phyloP scores from a whole-genome alignment of 257 asterid genomes.

The Echites panduratus region DNA sequence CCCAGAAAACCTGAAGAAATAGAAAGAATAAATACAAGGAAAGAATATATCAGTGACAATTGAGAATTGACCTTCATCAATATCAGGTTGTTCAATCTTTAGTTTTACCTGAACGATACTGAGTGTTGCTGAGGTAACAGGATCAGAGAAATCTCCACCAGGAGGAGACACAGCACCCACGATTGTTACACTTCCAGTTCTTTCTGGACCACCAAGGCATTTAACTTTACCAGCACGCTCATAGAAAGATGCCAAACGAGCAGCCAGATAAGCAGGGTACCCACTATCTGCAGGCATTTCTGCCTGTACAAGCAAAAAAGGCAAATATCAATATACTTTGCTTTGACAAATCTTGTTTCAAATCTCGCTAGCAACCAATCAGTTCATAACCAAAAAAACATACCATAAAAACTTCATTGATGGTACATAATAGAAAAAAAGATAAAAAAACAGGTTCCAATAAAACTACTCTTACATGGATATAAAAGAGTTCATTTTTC shows the following conservation, averaged over 20 bases:
- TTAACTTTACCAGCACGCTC: slow-evolving; percentile 99
- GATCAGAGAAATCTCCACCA: slow-evolving; percentile 99
- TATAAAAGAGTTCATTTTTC: not conserved
- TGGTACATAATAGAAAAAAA: not conserved
- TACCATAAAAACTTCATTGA: not conserved
- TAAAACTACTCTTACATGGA: not conserved
- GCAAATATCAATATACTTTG: not conserved
- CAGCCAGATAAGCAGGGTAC: slow-evolving; percentile 96
- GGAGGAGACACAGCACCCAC: slow-evolving; percentile 99
- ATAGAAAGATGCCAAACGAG: slow-evolving; percentile 97
- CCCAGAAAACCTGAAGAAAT: slow-evolving; percentile 88
- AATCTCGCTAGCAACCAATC: not conserved
- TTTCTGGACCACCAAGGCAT: slow-evolving; percentile 98
- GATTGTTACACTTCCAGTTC: slow-evolving; percentile 97
- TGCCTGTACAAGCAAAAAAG: slow-evolving; percentile 44
- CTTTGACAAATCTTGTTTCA: not conserved
- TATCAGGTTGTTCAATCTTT: not conserved
- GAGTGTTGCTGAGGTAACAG: slow-evolving; percentile 98
- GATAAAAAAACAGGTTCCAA: not conserved
- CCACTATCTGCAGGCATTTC: slow-evolving; percentile 99
- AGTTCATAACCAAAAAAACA: not conserved
- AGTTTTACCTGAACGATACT: slow-evolving; percentile 85
- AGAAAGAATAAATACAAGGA: slow-evolving; percentile 16
- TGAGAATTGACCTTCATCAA: not conserved
- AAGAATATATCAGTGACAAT: slow-evolving; percentile 6